A percentile compares a stretch with the other conserved stretches of the same genome.
Evolutionary conservation across 2,329 filamentous ascomycete genomes (phyloP).

Genomic region (Aspergillus fijiensis): DNA sequence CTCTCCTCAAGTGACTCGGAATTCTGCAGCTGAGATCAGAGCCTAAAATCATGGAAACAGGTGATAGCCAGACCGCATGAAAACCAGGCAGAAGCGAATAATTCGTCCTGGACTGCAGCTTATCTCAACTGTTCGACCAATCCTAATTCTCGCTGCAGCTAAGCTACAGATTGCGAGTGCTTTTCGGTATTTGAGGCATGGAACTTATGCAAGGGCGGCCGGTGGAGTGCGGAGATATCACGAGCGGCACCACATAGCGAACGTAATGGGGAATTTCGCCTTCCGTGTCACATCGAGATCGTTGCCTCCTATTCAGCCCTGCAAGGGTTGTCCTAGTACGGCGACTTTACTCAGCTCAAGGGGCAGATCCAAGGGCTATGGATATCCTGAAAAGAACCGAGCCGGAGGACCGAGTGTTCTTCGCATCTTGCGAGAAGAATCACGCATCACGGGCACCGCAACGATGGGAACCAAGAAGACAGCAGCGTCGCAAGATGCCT

Average conservation of each 20-base stretch:
- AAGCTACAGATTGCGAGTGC: not conserved
- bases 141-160: not conserved
- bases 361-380: not conserved
- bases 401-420: not conserved
- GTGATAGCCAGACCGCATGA: too few species aligned
- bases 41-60: too few species aligned
- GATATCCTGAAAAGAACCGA: not conserved
- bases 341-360: not conserved
- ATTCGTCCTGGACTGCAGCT: not conserved
- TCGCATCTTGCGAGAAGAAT: not conserved
- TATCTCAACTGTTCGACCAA: not conserved
- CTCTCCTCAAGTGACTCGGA: too few species aligned
- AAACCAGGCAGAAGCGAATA: too few species aligned
- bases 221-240: not conserved
- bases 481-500: not conserved
- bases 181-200: not conserved
- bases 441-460: not conserved
- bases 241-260: not conserved
- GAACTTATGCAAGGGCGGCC: not conserved
- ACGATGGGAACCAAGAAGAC: not conserved
- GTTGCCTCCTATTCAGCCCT: not conserved
- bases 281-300: not conserved
- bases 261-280: not conserved
- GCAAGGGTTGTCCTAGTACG: constrained; percentile 5
- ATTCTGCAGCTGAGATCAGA: too few species aligned